These are phyloP conservation scores for Lepidium aucheri DNA, from an alignment of 345 rosid genomes.

Conservation along the genomic window DNA sequence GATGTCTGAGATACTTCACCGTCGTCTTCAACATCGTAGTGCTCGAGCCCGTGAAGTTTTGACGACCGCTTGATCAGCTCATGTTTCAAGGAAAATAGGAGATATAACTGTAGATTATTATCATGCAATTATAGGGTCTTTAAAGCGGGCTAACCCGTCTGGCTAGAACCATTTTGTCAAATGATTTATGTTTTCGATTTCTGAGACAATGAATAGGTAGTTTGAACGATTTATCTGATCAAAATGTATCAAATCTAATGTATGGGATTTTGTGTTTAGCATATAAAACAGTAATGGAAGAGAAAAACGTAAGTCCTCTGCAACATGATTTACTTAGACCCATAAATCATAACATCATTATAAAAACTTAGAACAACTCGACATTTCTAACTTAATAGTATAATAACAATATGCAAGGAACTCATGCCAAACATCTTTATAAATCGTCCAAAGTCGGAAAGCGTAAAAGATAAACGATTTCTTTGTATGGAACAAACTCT, in stretches of 20 bases:
- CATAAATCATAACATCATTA: too few species aligned
- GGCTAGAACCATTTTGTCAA: not conserved
- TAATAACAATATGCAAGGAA: too few species aligned
- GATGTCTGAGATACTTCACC: slow-evolving; percentile 74
- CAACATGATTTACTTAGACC: too few species aligned
- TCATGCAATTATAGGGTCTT: not conserved
- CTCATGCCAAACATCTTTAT: too few species aligned
- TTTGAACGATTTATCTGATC: not conserved
- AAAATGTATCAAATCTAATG: slow-evolving; percentile 6
- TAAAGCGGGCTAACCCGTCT: not conserved
- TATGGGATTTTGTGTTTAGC: not conserved
- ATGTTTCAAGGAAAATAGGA: not conserved
- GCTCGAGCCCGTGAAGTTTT: slow-evolving; percentile 36
- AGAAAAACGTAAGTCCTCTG: too few species aligned
- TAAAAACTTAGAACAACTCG: too few species aligned
- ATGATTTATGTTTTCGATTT: slow-evolving; percentile 2
- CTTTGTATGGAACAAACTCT: not conserved
- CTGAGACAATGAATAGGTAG: not conserved
- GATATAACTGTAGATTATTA: not conserved
- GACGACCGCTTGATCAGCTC: slow-evolving; percentile 17
- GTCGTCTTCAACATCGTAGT: slow-evolving; percentile 80
- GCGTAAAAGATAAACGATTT: not conserved
- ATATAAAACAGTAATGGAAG: not conserved
- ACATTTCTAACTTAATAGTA: not conserved
- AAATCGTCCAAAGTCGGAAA: not conserved